These are phyloP conservation scores for Plasmopara halstedii DNA, from an alignment of 352 stramenopile species.

Conservation along the genomic window DNA sequence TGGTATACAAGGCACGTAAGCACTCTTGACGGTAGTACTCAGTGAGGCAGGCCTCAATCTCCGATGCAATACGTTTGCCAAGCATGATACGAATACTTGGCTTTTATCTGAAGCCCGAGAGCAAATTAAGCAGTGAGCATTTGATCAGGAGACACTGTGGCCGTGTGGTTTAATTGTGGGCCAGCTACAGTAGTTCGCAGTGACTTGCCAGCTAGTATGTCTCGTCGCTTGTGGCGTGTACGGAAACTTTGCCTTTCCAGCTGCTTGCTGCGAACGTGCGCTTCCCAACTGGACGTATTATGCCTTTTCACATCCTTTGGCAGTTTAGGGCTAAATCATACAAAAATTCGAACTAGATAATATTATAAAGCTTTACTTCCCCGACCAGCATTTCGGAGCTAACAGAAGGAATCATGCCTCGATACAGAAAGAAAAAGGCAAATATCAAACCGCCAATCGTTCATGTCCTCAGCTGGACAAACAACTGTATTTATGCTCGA, in stretches of 20 bases:
- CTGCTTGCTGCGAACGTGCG: constrained; percentile 34
- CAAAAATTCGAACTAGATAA: too few relatives aligned
- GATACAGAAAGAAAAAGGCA: too few relatives aligned
- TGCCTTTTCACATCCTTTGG: neutral
- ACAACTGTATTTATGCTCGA: too few relatives aligned
- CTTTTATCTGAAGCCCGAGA: constrained; percentile 5
- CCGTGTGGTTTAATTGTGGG: neutral
- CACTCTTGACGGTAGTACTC: constrained; percentile 82
- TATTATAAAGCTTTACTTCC: too few relatives aligned
- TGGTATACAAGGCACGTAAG: constrained; percentile 65
- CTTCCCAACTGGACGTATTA: constrained; percentile 21
- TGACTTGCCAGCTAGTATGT: constrained; percentile 22
- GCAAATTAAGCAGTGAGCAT: constrained; percentile 42
- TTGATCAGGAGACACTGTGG: constrained; percentile 2
- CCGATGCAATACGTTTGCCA: constrained; percentile 59
- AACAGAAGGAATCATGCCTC: too few relatives aligned
- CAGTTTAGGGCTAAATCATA: too few relatives aligned
- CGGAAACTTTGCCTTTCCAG: constrained; percentile 32
- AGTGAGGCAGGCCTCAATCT: constrained; percentile 70
- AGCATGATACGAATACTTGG: too few relatives aligned
- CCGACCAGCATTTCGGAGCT: too few relatives aligned
- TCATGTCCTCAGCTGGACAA: too few relatives aligned
- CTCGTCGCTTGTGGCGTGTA: constrained; percentile 29
- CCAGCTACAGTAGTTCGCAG: constrained; percentile 5
- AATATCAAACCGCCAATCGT: too few relatives aligned